Base-by-base conservation (phyloP, 1,139 yeast species). In the Hyphopichia buzzinii region DNA sequence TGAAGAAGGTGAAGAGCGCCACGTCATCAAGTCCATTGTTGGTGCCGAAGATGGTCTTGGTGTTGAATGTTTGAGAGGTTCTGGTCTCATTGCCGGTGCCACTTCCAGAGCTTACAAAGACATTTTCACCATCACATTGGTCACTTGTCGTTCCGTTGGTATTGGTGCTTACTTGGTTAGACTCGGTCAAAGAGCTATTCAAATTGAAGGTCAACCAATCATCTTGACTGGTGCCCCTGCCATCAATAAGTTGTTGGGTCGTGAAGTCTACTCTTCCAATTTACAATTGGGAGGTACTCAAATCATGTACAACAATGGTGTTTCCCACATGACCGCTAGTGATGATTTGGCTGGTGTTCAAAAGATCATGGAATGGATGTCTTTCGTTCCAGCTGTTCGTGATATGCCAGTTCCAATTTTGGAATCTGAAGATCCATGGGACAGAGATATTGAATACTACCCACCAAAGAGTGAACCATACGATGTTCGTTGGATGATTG, bases 211-310 rank as follows among this genome's bases (percentile, higher is more conserved):
- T 34, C 97, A 92, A 68, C 98, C 98, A 41, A 89, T 92, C 52
- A 92, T 92, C 51, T 81, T 92, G 58, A 92, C 98, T 39, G 98
- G 98, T 75, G 98, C 98, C 41, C 97, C 97, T 40, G 97, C 98
- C 42, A 88, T 92, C 61, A 92, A 92, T 76, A 94, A 94, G 67
- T 72, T 94, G 50, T 74, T 92, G 48, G 98, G 98, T 54, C 83
- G 96, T 58, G 97, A 94, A 64, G 98, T 92, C 42, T 92, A 92
- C 66, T 82, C 96, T 34, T 89, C 97, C 26, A 92, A 92, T 72
- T 75, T 94, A 64, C 98, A 92, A 73, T 79, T 92, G 43, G 98
- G 98, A 72, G 98, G 98, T 64, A 92, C 98, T 38, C 97, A 92
- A 67, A 90, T 92, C 62, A 92, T 92, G 98, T 89, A 89, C 81